Base-by-base conservation (phyloP, 106 monocot genomes). In the Ottelia alismoides region DNA sequence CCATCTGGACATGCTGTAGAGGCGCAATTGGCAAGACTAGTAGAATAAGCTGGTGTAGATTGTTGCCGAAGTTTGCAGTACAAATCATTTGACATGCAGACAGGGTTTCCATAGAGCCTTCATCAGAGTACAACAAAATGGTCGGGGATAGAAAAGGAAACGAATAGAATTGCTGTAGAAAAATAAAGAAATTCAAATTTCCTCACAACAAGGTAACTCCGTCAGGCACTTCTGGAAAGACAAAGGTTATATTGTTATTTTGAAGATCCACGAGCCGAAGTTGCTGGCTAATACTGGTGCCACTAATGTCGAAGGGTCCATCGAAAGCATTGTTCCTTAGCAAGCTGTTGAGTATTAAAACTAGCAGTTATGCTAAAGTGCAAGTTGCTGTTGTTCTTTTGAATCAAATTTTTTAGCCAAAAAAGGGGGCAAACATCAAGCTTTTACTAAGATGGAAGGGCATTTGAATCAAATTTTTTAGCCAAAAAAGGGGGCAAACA, bases 81-180 rank as follows among this genome's bases (percentile, higher is more conserved):
- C 45, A 28, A 10, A 60, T 27, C 0, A 28, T 35, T 17, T 45
- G 58, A 24, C 22, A 0, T 22, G 65, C 91, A 92, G 17, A 63
- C 62, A 10, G 85, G 91, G 62, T 92, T 92, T 9, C 61, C 73
- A 27, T 55, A 21, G 43, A 92, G 81, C 61, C 91, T 92, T 60
- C 44, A 52, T 26, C 3, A 52, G 16, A 5, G 30, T 30, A 2
- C n/a, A n/a, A n/a, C n/a, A n/a, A n/a, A n/a, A n/a, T n/a, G n/a
- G n/a, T n/a, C n/a, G n/a, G n/a, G n/a, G n/a, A n/a, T n/a, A n/a
- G n/a, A n/a, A n/a, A n/a, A n/a, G n/a, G n/a, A n/a, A n/a, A n/a
- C n/a, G n/a, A n/a, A n/a, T n/a, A n/a, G n/a, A n/a, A n/a, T n/a
- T n/a, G n/a, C n/a, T n/a, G 43, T 45, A 11, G n/a, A n/a, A n/a